Percentiles rank a stretch among this genome's conserved stretches.
Conservation (phyloP, 768 basidiomycete species). For the Lentinula edodes region DNA sequence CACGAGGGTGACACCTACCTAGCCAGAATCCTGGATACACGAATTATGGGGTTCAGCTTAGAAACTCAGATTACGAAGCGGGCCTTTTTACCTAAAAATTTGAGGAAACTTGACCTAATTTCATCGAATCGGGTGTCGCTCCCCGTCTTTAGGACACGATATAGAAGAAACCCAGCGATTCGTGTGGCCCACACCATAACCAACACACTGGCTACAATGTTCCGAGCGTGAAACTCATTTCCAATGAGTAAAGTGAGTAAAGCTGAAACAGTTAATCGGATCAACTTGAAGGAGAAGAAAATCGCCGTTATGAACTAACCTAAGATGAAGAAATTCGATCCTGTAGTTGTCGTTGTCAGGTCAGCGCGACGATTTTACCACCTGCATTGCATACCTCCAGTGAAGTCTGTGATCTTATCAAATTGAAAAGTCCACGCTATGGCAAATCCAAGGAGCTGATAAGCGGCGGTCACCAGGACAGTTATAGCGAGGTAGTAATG, state of each 20-base stretch:
- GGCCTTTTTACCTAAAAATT: conserved; percentile 43
- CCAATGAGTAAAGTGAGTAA: conserved; percentile 57
- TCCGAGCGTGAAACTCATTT: conserved; percentile 55
- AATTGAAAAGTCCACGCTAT: conserved; percentile 68
- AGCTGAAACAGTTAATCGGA: conserved; percentile 27
- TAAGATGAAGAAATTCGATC: conserved; percentile 64
- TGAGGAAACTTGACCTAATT: conserved; percentile 60
- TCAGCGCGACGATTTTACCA: neutral
- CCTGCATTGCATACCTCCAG: conserved; percentile 35
- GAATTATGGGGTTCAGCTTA: neutral
- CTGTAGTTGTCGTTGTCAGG: conserved; percentile 18
- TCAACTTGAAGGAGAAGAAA: neutral
- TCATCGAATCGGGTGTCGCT: conserved; percentile 65
- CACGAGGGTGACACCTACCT: conserved; percentile 22
- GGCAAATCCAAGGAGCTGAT: conserved; percentile 56
- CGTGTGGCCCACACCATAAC: conserved; percentile 65
- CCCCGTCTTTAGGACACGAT: conserved; percentile 64
- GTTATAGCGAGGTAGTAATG: conserved; percentile 31
- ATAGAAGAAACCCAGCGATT: conserved; percentile 59
- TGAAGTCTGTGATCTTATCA: conserved; percentile 72
- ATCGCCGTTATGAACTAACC: conserved; percentile 24
- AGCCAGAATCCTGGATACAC: conserved; percentile 44
- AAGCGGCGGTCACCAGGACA: conserved; percentile 32
- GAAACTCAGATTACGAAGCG: neutral
- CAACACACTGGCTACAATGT: conserved; percentile 50